phyloP scores from a whole-genome alignment of 1,284 basidiomycete genomes.

The Nidula niveotomentosa region DNA sequence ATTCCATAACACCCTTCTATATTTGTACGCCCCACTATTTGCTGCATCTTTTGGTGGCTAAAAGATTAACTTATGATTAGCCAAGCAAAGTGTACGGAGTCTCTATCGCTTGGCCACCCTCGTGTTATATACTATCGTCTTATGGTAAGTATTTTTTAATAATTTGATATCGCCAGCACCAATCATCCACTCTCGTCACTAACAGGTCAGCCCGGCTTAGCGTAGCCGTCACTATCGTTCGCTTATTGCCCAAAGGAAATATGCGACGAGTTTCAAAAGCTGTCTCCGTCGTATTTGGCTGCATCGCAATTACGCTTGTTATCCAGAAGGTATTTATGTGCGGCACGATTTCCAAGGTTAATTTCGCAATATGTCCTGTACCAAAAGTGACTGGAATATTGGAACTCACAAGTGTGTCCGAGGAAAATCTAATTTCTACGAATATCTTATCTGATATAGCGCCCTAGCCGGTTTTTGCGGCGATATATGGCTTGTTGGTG shows the following conservation, averaged over 20 bases:
- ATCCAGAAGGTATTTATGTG: not conserved
- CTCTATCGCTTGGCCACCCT: constrained; percentile 13
- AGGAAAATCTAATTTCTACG: not conserved
- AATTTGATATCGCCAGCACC: constrained; percentile 4
- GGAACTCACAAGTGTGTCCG: not conserved
- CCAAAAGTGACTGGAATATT: not conserved
- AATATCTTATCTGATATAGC: not conserved
- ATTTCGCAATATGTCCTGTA: not conserved
- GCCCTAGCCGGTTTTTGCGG: not conserved
- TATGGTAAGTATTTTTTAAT: constrained; percentile 3
- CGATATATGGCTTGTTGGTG: not conserved
- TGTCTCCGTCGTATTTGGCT: not conserved
- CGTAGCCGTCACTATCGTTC: not conserved
- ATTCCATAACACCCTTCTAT: not conserved
- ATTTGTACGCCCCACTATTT: not conserved
- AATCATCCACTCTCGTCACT: not conserved
- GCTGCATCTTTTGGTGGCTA: not conserved
- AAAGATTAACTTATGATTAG: constrained; percentile 3
- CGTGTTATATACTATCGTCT: constrained; percentile 11
- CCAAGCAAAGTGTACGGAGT: constrained; percentile 5
- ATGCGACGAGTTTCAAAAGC: not conserved
- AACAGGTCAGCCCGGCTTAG: not conserved
- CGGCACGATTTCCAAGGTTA: not conserved
- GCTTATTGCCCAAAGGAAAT: not conserved
- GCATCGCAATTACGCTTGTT: not conserved